Evolutionary conservation across 345 rosid genomes (phyloP).

Genomic region (Eucalyptus curtisii): DNA sequence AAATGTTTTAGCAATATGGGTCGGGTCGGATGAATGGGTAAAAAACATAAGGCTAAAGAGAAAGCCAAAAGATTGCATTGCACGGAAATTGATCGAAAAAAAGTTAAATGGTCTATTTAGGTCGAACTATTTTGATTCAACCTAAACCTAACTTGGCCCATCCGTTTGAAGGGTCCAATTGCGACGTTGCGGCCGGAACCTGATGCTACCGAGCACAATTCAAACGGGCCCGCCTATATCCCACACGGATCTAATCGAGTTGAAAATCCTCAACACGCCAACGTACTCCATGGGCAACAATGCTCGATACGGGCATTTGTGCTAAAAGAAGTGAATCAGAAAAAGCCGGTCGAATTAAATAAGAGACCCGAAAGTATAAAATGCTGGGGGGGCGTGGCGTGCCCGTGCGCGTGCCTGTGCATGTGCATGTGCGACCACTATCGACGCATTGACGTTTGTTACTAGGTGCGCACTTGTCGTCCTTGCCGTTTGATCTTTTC

Average conservation of each 20-base stretch:
- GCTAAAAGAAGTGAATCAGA: background rate
- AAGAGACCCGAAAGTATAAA: background rate
- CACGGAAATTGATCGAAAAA: too few relatives aligned
- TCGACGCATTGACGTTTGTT: background rate
- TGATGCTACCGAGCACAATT: background rate
- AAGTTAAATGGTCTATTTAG: background rate
- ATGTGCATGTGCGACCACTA: background rate
- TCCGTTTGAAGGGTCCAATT: fast-evolving
- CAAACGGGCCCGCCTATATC: background rate
- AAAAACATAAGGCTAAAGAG: too few relatives aligned
- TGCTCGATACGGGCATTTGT: background rate
- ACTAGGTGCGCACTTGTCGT: background rate
- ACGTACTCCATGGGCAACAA: background rate
- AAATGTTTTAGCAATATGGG: background rate
- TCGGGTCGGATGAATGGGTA: fast-evolving
- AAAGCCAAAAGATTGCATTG: background rate
- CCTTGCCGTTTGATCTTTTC: background rate
- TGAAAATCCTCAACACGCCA: background rate
- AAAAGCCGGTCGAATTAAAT: background rate
- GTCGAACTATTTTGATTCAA: background rate
- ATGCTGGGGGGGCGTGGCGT: background rate
- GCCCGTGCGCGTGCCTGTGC: background rate
- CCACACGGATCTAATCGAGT: background rate
- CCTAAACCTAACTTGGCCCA: fast-evolving
- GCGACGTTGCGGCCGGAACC: fast-evolving